Evolutionary conservation across 2,329 filamentous ascomycete species (phyloP), one percentile per base, ranked within the genome.

Genomic region (Lachnellula arida): DNA sequence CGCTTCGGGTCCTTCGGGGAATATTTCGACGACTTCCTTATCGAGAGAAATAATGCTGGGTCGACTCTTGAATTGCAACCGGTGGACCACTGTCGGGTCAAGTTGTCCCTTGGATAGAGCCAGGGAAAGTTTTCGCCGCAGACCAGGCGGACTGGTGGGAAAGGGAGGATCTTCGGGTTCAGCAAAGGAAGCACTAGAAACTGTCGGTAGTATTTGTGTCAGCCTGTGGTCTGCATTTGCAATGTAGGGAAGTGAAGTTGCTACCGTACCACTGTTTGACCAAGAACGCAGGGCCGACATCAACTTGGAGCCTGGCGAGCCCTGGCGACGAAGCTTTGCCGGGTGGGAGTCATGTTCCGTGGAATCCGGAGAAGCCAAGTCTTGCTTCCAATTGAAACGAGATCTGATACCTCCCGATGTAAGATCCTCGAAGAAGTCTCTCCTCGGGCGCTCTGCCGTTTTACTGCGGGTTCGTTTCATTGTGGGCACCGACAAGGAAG

Each of bases 11-110:
- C 2, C 14, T 64, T 63, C 54, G 39, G 58, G 54, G 51, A 55
- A 57, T 12, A 61, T 55, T 6, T 66, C 63, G 17, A 61, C n/a
- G 19, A 63, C 46, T 2, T 57, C 60, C 54, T 63, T 71, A 40
- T 75, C 72, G 43, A 69, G 56, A 7, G 73, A 72, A 48, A 67
- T 69, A 28, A 72, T 44, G 47, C 63, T 66, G 15, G 72, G 72
- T 12, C 75, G 70, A 37, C 65, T 66, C 55, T 75, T 76, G 40
- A 68, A 67, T 39, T 70, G 65, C 47, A 70, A 60, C 19, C 75
- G 72, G 59, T 73, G 74, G 22, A 79, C 71, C 5, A 78, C 70
- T 2, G 75, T 78, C 5, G 72, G 72, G 32, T 75, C 73, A 19
- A 72, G 63, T 28, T 72, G 68, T 15, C 63, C 60, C 54, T 72